Evolutionary conservation across 192 early-diverging fungal genomes (phyloP).

Genomic region (Entophlyctis helioformis): DNA sequence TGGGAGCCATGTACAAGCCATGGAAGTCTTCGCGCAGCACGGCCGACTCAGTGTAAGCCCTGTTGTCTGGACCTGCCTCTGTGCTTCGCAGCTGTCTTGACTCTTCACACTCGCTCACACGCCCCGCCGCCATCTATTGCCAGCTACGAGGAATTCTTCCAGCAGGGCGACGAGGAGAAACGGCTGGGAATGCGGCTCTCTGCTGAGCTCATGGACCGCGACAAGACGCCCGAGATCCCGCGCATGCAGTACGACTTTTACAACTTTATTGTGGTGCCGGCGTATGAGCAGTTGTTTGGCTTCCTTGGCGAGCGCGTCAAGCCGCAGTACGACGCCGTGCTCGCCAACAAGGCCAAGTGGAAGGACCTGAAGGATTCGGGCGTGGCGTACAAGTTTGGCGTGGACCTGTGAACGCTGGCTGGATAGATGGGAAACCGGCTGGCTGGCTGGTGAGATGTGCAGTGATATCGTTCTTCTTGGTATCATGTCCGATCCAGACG

Average conservation of each 20-base stretch:
- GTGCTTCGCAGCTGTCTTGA: neutral
- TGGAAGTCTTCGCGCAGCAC: constrained; percentile 16
- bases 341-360: constrained; percentile 17
- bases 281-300: constrained; percentile 12
- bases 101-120: neutral
- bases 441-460: too few relatives aligned
- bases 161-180: constrained; percentile 32
- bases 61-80: neutral
- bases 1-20: constrained; percentile 28
- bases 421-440: too few relatives aligned
- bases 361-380: constrained; percentile 8
- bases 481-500: too few relatives aligned
- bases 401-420: too few relatives aligned
- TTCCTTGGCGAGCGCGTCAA: constrained; percentile 1
- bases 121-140: neutral
- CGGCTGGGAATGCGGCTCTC: constrained; percentile 26
- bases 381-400: constrained; percentile 4
- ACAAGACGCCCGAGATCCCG: constrained; percentile 24
- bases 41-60: constrained; percentile 21
- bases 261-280: constrained; percentile 23
- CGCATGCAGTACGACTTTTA: constrained; percentile 27
- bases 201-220: constrained; percentile 24
- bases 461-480: too few relatives aligned
- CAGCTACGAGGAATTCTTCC: constrained; percentile 29
- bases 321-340: constrained; percentile 6